Percentiles rank a stretch among this genome's conserved stretches.
Conservation (phyloP, 352 stramenopile species). For the Globisporangium canariense region DNA sequence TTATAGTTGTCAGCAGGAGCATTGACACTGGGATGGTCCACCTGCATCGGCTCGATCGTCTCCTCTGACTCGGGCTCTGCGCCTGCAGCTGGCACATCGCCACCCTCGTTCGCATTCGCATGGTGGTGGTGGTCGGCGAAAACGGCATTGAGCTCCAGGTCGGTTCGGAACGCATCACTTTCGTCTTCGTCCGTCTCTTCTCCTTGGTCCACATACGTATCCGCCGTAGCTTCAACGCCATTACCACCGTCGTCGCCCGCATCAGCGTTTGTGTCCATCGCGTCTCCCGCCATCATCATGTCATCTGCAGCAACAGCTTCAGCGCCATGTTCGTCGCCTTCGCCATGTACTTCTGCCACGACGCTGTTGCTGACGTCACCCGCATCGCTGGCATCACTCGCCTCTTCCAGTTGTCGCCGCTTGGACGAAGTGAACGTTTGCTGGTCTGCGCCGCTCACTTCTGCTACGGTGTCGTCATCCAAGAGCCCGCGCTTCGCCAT, state of each 20-base stretch:
- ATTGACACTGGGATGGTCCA: neutral
- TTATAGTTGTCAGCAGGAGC: neutral
- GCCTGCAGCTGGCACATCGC: neutral
- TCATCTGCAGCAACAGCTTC: neutral
- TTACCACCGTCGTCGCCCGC: neutral
- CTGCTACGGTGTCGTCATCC: neutral
- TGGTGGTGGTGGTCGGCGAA: neutral
- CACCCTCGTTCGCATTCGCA: neutral
- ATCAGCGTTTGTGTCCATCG: too few relatives aligned
- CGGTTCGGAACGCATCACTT: neutral
- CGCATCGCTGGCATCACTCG: neutral
- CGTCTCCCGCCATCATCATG: neutral
- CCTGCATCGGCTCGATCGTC: neutral
- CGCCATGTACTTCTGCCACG: neutral
- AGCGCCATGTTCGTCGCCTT: neutral
- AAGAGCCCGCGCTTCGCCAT: neutral
- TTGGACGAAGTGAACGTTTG: slow-evolving; percentile 2
- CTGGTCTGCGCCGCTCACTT: neutral
- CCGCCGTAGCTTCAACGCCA: neutral
- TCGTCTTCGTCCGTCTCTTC: neutral
- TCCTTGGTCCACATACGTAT: neutral
- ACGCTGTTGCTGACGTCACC: neutral
- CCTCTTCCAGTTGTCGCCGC: neutral
- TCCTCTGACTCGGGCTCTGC: neutral
- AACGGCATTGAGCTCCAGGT: neutral